A percentile compares a stretch with the other conserved stretches of the same genome.
Evolutionary conservation across 495 filamentous ascomycete genomes (phyloP).

Genomic region (Hyaloscypha variabilis): DNA sequence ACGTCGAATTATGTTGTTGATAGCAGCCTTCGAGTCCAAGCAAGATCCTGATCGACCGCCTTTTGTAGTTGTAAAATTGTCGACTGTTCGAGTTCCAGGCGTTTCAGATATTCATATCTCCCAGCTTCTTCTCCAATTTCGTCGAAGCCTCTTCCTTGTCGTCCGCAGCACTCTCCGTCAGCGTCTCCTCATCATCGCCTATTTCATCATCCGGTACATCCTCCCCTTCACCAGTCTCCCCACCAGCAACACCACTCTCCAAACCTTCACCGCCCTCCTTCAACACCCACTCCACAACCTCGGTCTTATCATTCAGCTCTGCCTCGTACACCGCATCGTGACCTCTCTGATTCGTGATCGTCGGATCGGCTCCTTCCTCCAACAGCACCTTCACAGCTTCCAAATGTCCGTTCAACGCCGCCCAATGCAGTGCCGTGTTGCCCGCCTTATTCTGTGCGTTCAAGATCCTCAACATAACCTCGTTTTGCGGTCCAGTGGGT

Average conservation of each 20-base stretch:
- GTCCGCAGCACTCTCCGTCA: background rate
- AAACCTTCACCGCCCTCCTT: slow-evolving; percentile 52
- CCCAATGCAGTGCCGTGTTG: slow-evolving; percentile 93
- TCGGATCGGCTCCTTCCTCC: slow-evolving; percentile 69
- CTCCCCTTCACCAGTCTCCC: slow-evolving; percentile 30
- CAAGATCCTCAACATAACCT: slow-evolving; percentile 49
- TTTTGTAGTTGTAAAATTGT: background rate
- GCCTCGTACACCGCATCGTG: slow-evolving; percentile 87
- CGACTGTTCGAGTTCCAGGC: background rate
- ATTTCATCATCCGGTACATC: slow-evolving; percentile 8
- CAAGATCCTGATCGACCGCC: background rate
- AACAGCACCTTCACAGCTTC: slow-evolving; percentile 75
- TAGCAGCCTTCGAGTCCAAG: background rate
- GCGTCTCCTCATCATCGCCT: background rate
- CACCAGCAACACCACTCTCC: slow-evolving; percentile 50
- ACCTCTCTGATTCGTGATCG: slow-evolving; percentile 76
- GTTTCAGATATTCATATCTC: slow-evolving; percentile 8
- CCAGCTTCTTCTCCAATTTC: slow-evolving; percentile 7
- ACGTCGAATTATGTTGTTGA: too few relatives aligned
- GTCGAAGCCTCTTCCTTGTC: background rate
- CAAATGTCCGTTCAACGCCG: slow-evolving; percentile 84
- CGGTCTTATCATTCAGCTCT: slow-evolving; percentile 67
- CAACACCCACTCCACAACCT: slow-evolving; percentile 69
- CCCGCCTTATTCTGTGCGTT: slow-evolving; percentile 75
- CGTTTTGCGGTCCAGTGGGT: slow-evolving; percentile 25